A percentile compares a stretch with the other conserved stretches of the same genome.
phyloP scores from a whole-genome alignment of 202 grass and related monocot genomes.

The Alloteropsis angusta region DNA sequence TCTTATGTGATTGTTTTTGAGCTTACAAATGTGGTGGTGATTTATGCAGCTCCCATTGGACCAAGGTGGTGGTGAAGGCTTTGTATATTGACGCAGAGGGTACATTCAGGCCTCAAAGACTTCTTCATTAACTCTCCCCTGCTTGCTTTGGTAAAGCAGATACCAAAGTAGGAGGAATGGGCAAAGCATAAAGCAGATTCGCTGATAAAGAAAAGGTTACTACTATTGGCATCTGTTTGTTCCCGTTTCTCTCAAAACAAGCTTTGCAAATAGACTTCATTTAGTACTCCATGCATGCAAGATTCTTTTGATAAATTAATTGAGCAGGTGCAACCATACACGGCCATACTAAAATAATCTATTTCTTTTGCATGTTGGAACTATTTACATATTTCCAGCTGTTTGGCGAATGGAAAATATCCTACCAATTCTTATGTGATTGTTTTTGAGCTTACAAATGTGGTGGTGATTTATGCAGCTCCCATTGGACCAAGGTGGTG shows the following conservation, averaged over 20 bases:
- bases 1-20: not conserved
- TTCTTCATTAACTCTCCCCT: too few relatives aligned
- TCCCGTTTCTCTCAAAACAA: too few relatives aligned
- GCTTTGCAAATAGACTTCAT: too few relatives aligned
- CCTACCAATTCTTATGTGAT: not conserved
- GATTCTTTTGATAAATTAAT: too few relatives aligned
- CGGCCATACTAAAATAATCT: not conserved
- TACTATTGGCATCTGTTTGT: too few relatives aligned
- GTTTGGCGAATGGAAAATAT: not conserved
- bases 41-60: slow-evolving; percentile 71
- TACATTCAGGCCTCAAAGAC: slow-evolving; percentile 82
- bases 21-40: slow-evolving; percentile 1
- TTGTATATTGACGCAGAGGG: slow-evolving; percentile 93
- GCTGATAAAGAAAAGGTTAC: too few relatives aligned
- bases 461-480: slow-evolving; percentile 43
- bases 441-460: not conserved
- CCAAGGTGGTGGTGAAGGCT: slow-evolving; percentile 92
- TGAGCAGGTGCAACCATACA: too few relatives aligned
- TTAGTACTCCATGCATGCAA: too few relatives aligned
- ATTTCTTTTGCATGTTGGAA: not conserved
- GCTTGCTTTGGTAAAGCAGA: too few relatives aligned
- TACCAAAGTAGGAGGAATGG: too few relatives aligned
- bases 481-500: slow-evolving; percentile 92
- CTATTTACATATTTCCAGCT: not conserved
- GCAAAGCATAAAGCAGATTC: too few relatives aligned